Conservation (phyloP, 768 basidiomycete species). For the Calocybe gangraenosa region DNA sequence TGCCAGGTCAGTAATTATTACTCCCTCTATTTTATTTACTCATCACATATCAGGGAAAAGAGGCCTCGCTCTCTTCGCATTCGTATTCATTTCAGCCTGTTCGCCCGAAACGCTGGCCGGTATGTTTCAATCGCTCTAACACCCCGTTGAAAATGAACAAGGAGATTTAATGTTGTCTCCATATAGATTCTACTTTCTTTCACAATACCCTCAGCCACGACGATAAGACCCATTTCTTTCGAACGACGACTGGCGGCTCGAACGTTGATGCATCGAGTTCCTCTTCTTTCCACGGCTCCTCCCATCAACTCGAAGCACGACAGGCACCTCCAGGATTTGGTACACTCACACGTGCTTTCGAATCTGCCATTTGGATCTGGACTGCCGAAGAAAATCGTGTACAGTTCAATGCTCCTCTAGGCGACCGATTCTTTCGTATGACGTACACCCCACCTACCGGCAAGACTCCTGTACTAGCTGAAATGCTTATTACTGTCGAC, state of each 20-base stretch:
- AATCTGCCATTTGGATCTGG: slow-evolving; percentile 12
- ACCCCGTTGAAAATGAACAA: background rate
- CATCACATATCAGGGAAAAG: background rate
- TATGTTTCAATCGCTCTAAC: background rate
- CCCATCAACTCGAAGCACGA: too few species aligned
- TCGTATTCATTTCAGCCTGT: background rate
- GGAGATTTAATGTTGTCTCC: background rate
- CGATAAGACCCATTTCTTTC: slow-evolving; percentile 2
- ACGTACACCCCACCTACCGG: too few species aligned
- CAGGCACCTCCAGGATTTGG: too few species aligned
- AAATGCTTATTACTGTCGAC: slow-evolving; percentile 12
- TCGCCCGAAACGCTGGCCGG: background rate
- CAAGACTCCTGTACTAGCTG: slow-evolving; percentile 9
- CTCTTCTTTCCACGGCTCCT: too few species aligned
- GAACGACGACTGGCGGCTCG: slow-evolving; percentile 4
- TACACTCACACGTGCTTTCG: slow-evolving; percentile 7
- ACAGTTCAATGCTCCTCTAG: slow-evolving; percentile 5
- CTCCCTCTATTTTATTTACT: background rate
- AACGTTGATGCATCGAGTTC: too few species aligned
- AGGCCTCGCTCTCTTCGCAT: background rate
- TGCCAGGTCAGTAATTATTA: background rate
- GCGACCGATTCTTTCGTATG: slow-evolving; percentile 8
- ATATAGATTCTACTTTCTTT: slow-evolving; percentile 11
- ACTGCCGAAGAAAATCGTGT: slow-evolving; percentile 7
- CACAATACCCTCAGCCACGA: slow-evolving; percentile 5